Conservation (phyloP, 1,139 yeast genomes). For the Magnusiomyces starmeri region DNA sequence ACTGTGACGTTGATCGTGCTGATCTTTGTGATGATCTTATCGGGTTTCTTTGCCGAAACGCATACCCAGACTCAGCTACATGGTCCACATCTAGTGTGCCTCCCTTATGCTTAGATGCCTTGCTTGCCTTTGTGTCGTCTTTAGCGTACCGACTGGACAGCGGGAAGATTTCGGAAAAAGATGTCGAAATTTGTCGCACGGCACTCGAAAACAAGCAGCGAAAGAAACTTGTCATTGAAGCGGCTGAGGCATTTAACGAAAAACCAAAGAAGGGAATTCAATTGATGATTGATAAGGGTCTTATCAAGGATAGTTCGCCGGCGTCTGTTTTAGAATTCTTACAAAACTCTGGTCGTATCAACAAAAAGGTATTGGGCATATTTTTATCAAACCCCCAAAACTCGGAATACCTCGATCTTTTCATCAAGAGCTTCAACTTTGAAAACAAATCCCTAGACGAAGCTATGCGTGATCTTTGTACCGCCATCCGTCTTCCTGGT, state of each 20-base stretch:
- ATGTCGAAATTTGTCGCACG: conserved; percentile 20
- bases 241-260: conserved; percentile 66
- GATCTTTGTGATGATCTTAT: conserved; percentile 69
- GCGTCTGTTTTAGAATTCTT: conserved; percentile 68
- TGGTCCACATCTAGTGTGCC: conserved; percentile 84
- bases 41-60: conserved; percentile 63
- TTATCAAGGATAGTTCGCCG: conserved; percentile 52
- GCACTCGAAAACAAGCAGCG: conserved; percentile 41
- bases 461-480: conserved; percentile 74
- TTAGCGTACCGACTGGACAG: conserved; percentile 48
- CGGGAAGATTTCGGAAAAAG: conserved; percentile 12
- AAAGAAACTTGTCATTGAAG: conserved; percentile 66
- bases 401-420: conserved; percentile 50
- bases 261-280: conserved; percentile 72
- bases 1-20: conserved; percentile 82
- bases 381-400: conserved; percentile 72
- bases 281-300: conserved; percentile 53
- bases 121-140: conserved; percentile 63
- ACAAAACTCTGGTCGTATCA: conserved; percentile 67
- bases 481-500: conserved; percentile 88
- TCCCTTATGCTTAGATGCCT: conserved; percentile 85
- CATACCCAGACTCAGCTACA: conserved; percentile 72
- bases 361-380: conserved; percentile 84
- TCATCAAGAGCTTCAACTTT: conserved; percentile 70
- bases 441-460: conserved; percentile 79